Evolutionary conservation across 441 rosid species (phyloP).

Genomic region (Arabidopsis hybrid): DNA sequence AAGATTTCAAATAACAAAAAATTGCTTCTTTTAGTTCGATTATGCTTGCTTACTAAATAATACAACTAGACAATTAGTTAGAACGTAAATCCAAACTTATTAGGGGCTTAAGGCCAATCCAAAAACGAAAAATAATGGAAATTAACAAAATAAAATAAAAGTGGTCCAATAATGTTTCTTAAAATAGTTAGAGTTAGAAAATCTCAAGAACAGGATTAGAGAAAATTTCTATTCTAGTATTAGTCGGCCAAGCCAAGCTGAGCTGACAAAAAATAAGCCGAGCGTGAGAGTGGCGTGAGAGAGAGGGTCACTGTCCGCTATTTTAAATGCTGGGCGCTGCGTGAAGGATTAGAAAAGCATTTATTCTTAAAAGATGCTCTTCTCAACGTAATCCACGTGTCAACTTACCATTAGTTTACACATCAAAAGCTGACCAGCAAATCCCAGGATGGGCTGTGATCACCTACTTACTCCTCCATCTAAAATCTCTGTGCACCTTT

Average conservation of each 20-base stretch:
- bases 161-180: background rate
- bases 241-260: slow-evolving; percentile 30
- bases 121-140: too few relatives aligned
- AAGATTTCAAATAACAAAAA: too few relatives aligned
- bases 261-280: slow-evolving; percentile 9
- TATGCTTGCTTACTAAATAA: too few relatives aligned
- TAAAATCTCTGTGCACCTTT: background rate
- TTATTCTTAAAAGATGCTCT: slow-evolving; percentile 38
- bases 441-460: slow-evolving; percentile 18
- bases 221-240: background rate
- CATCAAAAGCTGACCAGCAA: slow-evolving; percentile 38
- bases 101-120: too few relatives aligned
- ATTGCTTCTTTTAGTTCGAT: too few relatives aligned
- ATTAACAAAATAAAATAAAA: background rate
- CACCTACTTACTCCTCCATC: slow-evolving; percentile 25
- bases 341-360: slow-evolving; percentile 49
- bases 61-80: too few relatives aligned
- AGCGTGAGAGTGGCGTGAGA: slow-evolving; percentile 27
- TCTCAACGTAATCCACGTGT: slow-evolving; percentile 39
- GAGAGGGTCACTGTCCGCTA: slow-evolving; percentile 35
- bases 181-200: background rate
- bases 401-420: background rate
- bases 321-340: slow-evolving; percentile 45
- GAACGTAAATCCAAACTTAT: too few relatives aligned
- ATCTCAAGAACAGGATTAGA: background rate